Evolutionary conservation across 305 asterid species (phyloP).

Genomic region (Fraxinus xanthoxyloides): DNA sequence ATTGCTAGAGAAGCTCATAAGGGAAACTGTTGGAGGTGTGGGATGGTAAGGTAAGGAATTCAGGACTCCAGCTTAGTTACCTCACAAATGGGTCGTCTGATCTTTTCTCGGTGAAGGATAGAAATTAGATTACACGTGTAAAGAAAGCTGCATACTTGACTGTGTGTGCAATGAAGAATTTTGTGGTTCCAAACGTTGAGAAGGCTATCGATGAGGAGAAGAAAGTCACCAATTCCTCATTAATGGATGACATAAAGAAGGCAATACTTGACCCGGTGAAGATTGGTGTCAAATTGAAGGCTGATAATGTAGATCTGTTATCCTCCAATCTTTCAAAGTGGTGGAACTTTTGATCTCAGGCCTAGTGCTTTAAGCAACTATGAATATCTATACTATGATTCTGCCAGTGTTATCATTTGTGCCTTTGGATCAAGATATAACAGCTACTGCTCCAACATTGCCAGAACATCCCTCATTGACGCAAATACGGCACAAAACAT

Average conservation of each 20-base stretch:
- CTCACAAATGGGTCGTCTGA: slow-evolving; percentile 60
- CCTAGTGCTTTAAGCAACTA: slow-evolving; percentile 75
- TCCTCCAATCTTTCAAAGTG: slow-evolving; percentile 83
- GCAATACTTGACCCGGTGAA: slow-evolving; percentile 58
- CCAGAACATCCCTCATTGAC: slow-evolving; percentile 69
- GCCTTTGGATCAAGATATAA: slow-evolving; percentile 77
- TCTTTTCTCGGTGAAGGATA: slow-evolving; percentile 62
- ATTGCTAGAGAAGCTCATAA: slow-evolving; percentile 59
- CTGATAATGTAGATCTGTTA: slow-evolving; percentile 77
- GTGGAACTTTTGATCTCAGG: slow-evolving; percentile 64
- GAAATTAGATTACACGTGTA: slow-evolving; percentile 45
- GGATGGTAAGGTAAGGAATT: slow-evolving; percentile 49
- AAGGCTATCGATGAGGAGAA: slow-evolving; percentile 66
- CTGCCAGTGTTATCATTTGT: slow-evolving; percentile 61
- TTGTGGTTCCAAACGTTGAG: slow-evolving; percentile 70
- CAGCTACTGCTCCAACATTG: slow-evolving; percentile 74
- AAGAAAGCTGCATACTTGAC: slow-evolving; percentile 74
- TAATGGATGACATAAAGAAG: slow-evolving; percentile 73
- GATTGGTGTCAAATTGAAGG: slow-evolving; percentile 62
- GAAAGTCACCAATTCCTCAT: slow-evolving; percentile 53
- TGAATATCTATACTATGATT: slow-evolving; percentile 54
- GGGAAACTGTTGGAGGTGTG: slow-evolving; percentile 59
- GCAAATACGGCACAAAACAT: slow-evolving; percentile 48
- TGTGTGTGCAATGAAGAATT: slow-evolving; percentile 59
- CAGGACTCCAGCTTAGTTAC: slow-evolving; percentile 49